Evolutionary conservation across 108 stramenopile species (phyloP).

Genomic region (Cafeteria roenbergensis): DNA sequence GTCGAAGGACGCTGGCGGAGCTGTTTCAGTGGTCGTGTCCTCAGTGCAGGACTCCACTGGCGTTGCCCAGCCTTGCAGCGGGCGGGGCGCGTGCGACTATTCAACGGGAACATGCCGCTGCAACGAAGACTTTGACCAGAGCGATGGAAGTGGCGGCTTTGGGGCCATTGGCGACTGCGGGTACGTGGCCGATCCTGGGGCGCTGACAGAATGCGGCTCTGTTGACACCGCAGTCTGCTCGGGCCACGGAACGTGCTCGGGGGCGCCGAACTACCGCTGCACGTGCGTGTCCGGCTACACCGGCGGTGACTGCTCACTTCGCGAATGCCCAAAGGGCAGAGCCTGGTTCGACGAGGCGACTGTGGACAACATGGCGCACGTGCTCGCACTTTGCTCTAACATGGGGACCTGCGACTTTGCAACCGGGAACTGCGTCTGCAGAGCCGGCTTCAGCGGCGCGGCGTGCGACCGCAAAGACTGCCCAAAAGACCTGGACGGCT

Average conservation of each 20-base stretch:
- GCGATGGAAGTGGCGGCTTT: background rate
- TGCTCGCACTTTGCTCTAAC: conserved; percentile 33
- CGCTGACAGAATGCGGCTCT: background rate
- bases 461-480: conserved; percentile 43
- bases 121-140: background rate
- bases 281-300: conserved; percentile 10
- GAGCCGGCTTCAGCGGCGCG: conserved; percentile 24
- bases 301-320: conserved; percentile 4
- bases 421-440: conserved; percentile 35
- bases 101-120: conserved; percentile 3
- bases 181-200: background rate
- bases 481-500: conserved; percentile 3
- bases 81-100: conserved; percentile 6
- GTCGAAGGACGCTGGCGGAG: too few species aligned
- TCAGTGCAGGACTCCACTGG: too few species aligned
- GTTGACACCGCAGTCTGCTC: background rate
- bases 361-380: conserved; percentile 28
- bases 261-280: background rate
- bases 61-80: too few species aligned
- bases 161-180: conserved; percentile 10
- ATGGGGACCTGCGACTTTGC: conserved; percentile 41
- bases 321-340: conserved; percentile 8
- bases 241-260: conserved; percentile 6
- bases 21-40: too few species aligned
- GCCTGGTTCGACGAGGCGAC: conserved; percentile 18